These are phyloP conservation scores for Aplosporella prunicola DNA, from an alignment of 2,329 filamentous ascomycete species.

Conservation along the genomic window DNA sequence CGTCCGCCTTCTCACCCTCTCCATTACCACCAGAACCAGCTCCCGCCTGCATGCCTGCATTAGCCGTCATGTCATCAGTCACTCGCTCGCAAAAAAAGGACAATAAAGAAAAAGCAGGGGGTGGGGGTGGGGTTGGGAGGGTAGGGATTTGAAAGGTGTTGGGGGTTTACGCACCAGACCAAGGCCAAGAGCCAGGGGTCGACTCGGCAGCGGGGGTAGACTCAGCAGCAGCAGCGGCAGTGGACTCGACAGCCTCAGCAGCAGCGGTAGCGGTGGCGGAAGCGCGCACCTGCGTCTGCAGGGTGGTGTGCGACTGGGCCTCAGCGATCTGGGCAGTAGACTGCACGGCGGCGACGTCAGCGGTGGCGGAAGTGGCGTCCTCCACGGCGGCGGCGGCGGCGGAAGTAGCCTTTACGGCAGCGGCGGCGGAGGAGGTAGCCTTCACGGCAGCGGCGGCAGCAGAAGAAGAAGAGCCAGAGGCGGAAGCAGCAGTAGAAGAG, in stretches of 20 bases:
- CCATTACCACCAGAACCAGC: background rate
- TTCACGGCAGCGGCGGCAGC: background rate
- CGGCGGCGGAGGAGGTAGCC: background rate
- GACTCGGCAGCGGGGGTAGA: background rate
- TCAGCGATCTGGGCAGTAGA: constrained; percentile 6
- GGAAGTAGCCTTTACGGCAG: background rate
- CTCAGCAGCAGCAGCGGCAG: constrained; percentile 1
- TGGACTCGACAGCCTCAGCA: constrained; percentile 4
- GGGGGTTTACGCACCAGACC: too few species aligned
- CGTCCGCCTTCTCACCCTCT: constrained; percentile 1
- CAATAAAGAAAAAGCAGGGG: background rate
- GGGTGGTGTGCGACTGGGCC: constrained; percentile 5
- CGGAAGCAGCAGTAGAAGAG: constrained; percentile 10
- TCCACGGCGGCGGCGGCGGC: constrained; percentile 2
- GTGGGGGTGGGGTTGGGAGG: constrained; percentile 1
- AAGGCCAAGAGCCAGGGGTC: background rate
- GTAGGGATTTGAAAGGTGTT: too few species aligned
- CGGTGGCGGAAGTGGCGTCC: constrained; percentile 1
- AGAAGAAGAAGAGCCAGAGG: constrained; percentile 5
- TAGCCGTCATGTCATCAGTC: background rate
- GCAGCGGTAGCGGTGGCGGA: constrained; percentile 5
- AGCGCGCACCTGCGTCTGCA: constrained; percentile 9
- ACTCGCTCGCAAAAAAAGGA: background rate
- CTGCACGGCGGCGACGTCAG: constrained; percentile 3
- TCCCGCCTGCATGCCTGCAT: background rate